Evolutionary conservation across 352 stramenopile species (phyloP), one percentile per base, ranked within the genome.

Genomic region (Globisporangium solare): DNA sequence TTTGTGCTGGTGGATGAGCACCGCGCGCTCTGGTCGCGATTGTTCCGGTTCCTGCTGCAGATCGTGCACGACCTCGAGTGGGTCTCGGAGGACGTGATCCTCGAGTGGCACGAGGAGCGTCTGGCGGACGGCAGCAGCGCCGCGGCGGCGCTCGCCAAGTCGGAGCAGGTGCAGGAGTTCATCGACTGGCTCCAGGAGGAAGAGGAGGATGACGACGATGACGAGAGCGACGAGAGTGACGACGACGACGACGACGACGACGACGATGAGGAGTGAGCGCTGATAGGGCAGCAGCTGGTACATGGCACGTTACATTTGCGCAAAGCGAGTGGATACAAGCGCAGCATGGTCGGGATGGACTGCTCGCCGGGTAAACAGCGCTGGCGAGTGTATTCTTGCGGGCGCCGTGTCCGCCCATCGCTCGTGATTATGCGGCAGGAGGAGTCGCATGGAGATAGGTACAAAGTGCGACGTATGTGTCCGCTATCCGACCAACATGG

Each of bases 1-100:
- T 92, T 88, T 57, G 86, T 79, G 39, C 45, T 74, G 2, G 46
- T 50, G 5, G 64, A 75, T 3, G 75, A 76, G 39, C 69, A 82
- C 39, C 69, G 72, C 45, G 54, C 54, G 12, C 51, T 77, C 41
- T 95, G 77, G 65, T 75, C 83, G n/a, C 76, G 79, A 17, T 68
- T 94, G 13, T 98, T 98, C 67, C 91, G 94, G 47, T 97, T 97
- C 66, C 62, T 98, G 46, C 72, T 98, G 47, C 93, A 98, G 71
- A 96, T 83, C 11, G 79, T 97, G 54, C 92, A 98, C 71, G 88
- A 98, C 58, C 66, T 97, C 43, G 94, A 98, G 51, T 94, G 96
- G 77, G 73, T 98, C 17, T 79, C 77, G 37, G 94, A 98, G 45
- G 92, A 98, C 24, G 83, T 92, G 20, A 95, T 98, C 58, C 72